Evolutionary conservation across 306 rosid species (phyloP).

Genomic region (Geum urbanum): DNA sequence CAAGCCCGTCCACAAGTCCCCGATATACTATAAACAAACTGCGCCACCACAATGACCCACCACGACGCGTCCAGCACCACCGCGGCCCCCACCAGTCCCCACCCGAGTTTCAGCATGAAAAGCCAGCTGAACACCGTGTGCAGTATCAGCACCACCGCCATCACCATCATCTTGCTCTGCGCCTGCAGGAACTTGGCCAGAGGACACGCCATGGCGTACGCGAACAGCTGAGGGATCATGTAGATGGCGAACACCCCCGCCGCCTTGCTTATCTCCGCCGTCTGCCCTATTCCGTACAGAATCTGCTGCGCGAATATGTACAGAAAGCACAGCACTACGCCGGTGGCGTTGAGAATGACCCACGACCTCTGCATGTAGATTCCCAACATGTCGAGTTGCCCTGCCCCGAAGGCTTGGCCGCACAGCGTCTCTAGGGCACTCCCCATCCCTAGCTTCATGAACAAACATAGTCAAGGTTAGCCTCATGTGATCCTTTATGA

Average conservation of each 20-base stretch:
- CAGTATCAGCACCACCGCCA: slow-evolving; percentile 59
- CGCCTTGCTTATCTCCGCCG: slow-evolving; percentile 52
- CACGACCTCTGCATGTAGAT: slow-evolving; percentile 87
- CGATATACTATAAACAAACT: slow-evolving; percentile 47
- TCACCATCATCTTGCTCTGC: slow-evolving; percentile 85
- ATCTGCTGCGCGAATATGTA: slow-evolving; percentile 57
- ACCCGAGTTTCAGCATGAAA: slow-evolving; percentile 48
- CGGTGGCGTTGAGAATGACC: slow-evolving; percentile 58
- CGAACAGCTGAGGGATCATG: slow-evolving; percentile 91
- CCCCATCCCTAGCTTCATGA: slow-evolving; percentile 76
- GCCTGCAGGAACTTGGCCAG: slow-evolving; percentile 75
- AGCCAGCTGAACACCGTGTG: slow-evolving; percentile 74
- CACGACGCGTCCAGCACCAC: slow-evolving; percentile 64
- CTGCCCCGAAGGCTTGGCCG: slow-evolving; percentile 87
- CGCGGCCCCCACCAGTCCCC: slow-evolving; percentile 81
- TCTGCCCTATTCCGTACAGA: slow-evolving; percentile 57
- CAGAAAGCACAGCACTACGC: slow-evolving; percentile 29
- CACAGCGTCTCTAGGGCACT: slow-evolving; percentile 88
- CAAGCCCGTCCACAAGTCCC: slow-evolving; percentile 72
- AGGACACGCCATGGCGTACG: slow-evolving; percentile 75
- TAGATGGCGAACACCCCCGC: slow-evolving; percentile 68
- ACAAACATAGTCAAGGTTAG: not conserved
- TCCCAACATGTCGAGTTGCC: slow-evolving; percentile 73
- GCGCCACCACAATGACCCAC: slow-evolving; percentile 67
- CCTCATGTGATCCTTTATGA: not conserved